These are phyloP conservation scores for Lotmaria passim DNA, from an alignment of 208 protist genomes.

Conservation along the genomic window DNA sequence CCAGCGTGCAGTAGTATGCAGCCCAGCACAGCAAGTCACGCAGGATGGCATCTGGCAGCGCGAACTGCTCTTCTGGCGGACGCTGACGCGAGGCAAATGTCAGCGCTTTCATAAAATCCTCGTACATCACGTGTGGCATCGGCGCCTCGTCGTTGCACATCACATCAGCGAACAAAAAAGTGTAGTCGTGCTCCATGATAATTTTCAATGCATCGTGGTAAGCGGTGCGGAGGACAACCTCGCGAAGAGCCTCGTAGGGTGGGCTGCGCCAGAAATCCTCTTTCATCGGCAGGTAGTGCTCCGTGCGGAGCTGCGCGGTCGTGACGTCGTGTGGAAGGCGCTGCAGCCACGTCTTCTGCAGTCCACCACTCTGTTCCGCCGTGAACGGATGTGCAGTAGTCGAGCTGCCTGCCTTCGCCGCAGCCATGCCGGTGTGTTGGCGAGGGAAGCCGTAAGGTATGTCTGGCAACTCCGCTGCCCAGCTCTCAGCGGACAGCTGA, in stretches of 20 bases:
- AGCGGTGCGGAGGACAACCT: slow-evolving; percentile 44
- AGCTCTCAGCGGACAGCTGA: not conserved
- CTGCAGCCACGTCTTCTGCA: slow-evolving; percentile 61
- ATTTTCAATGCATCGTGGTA: slow-evolving; percentile 74
- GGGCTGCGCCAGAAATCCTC: slow-evolving; percentile 68
- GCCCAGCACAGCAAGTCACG: slow-evolving; percentile 64
- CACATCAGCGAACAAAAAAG: slow-evolving; percentile 65
- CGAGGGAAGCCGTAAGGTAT: slow-evolving; percentile 20
- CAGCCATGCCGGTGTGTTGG: too few relatives aligned
- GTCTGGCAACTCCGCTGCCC: not conserved
- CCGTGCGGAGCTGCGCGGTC: slow-evolving; percentile 11
- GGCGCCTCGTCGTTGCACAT: slow-evolving; percentile 67
- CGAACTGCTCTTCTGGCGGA: slow-evolving; percentile 86
- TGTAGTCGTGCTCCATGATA: slow-evolving; percentile 81
- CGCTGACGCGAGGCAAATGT: slow-evolving; percentile 80
- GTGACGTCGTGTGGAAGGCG: slow-evolving; percentile 10
- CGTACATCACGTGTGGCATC: slow-evolving; percentile 87
- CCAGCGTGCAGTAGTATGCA: slow-evolving; percentile 71
- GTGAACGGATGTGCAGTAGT: slow-evolving; percentile 47
- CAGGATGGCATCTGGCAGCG: slow-evolving; percentile 48
- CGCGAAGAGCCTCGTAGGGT: slow-evolving; percentile 64
- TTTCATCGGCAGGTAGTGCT: slow-evolving; percentile 62
- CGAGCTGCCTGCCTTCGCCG: not conserved
- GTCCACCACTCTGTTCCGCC: slow-evolving; percentile 56
- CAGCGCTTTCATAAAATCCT: slow-evolving; percentile 85